Percentiles rank a stretch among this genome's conserved stretches.
These are phyloP conservation scores for Hippophae tibetana DNA, from an alignment of 306 rosid species.

Conservation along the genomic window DNA sequence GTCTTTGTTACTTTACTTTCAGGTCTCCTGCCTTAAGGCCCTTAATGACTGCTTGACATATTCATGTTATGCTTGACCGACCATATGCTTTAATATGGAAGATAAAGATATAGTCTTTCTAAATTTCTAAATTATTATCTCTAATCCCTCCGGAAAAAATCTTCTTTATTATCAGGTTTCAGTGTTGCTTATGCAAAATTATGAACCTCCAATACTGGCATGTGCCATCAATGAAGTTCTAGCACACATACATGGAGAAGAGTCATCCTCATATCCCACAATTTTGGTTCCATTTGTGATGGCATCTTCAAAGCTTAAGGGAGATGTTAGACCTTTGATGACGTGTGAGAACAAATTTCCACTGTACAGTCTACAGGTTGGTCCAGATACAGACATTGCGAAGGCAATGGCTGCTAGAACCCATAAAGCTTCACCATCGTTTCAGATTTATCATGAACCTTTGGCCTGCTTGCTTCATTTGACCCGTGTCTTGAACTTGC, in stretches of 20 bases:
- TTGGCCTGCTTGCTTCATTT: constrained; percentile 66
- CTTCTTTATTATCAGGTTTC: constrained; percentile 44
- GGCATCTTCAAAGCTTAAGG: constrained; percentile 49
- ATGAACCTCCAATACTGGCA: constrained; percentile 61
- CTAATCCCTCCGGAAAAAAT: neutral
- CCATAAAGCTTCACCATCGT: constrained; percentile 36
- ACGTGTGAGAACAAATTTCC: constrained; percentile 21
- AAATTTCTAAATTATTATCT: neutral
- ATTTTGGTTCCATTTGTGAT: constrained; percentile 51
- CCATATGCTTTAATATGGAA: neutral
- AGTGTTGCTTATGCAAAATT: constrained; percentile 46
- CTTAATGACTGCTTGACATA: neutral
- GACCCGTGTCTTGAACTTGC: constrained; percentile 41
- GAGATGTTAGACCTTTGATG: constrained; percentile 30
- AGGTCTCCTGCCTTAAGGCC: neutral
- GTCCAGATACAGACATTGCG: constrained; percentile 45
- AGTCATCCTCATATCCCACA: constrained; percentile 35
- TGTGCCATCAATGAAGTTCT: constrained; percentile 71
- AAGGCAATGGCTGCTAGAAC: constrained; percentile 33
- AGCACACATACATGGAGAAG: constrained; percentile 27
- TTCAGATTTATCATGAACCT: constrained; percentile 51
- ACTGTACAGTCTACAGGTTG: constrained; percentile 40
- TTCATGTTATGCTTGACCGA: neutral
- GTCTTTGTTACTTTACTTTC: neutral
- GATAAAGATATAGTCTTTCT: too few relatives aligned